Base-by-base conservation (phyloP, 495 filamentous ascomycete species). In the Halenospora varia region DNA sequence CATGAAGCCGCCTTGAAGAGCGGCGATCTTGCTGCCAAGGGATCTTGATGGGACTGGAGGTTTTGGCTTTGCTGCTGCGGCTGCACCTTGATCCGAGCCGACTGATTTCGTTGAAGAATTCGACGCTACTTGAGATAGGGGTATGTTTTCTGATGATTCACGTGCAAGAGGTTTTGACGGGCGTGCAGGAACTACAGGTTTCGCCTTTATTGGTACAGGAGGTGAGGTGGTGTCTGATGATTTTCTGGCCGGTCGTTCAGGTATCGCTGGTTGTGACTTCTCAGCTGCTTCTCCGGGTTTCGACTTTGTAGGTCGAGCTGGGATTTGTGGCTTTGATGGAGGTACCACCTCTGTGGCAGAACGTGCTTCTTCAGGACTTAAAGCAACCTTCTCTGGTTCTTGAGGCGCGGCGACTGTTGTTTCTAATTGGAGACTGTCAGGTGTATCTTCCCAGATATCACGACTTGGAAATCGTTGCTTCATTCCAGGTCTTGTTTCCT, bases 391-490 rank as follows among this genome's bases (percentile, higher is more conserved):
- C 3, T 80, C 77, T 13, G 77, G 71, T 11, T 73, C 66, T 41
- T 90, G 84, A n/a, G 81, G 82, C 11, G 68, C 70, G 48, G 80
- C 82, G 22, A 97, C 85, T 2, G 88, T 93, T 10, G 94, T 92
- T 57, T 88, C 83, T 24, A 95, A 80, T 53, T 87, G 79, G 46
- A 89, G 81, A 63, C 87, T 91, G 61, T 94, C 89, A 2, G 94
- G 93, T 0, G 83, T 83, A 67, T 99, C 94, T 74, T 99, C 94
- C 94, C 94, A 99, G 45, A 97, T 88, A 72, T 99, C 94, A 35
- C 83, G 84, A 67, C 92, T 96, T 3, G 94, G 94, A 68, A 99
- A 99, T 6, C 92, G 82, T 29, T 88, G 88, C 54, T 83, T 79
- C 64, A 82, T 64, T 22, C 77, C 75, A 2, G 84, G 77, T 8